Base-by-base conservation (phyloP, 495 filamentous ascomycete genomes). In the Hyaloscypha hepaticicola region DNA sequence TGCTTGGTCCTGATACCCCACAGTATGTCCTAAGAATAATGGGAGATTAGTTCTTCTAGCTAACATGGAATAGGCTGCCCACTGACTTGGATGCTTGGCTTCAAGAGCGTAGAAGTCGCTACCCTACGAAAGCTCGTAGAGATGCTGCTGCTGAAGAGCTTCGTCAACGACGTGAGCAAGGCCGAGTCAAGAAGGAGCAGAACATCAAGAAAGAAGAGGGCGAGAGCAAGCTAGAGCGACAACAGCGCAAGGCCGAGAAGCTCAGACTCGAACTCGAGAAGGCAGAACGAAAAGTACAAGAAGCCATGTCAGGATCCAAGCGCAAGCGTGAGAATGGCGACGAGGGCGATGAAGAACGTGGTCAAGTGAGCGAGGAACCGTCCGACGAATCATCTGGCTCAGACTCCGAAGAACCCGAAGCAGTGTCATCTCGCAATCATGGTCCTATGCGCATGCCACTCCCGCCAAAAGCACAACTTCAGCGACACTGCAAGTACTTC, bases 41-140 rank as follows among this genome's bases (percentile, higher is more conserved):
- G 63, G 66, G 56, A 69, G 66, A 66, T 67, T 72, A 69, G 63
- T 67, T 69, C 64, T 72, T 69, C 61, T 72, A 64, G 66, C 69
- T 72, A 69, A 72, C 69, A 59, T 31, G 66, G 9, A 5, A 49
- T 76, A 89, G 78, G 73, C 84, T 74, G 25, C 72, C 82, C 3
- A 77, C 83, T n/a, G 92, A 96, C 61, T 81, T 96, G 61, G 82
- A 83, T 14, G 84, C 86, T 22, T 97, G 91, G 90, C 86, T 96
- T 61, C 86, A 84, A 48, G 91, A 95, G 72, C 86, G 93, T 25
- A 87, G 83, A 70, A 88, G 87, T 68, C 85, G 85, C 21, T 97
- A 82, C 72, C 93, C 93, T 3, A 96, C 92, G 0, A 82, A 85
- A 73, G 83, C 84, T 60, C 84, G 87, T 51, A 76, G 82, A 64